phyloP scores from a whole-genome alignment of 805 yeast genomes.

The Ogataea trehalophila region DNA sequence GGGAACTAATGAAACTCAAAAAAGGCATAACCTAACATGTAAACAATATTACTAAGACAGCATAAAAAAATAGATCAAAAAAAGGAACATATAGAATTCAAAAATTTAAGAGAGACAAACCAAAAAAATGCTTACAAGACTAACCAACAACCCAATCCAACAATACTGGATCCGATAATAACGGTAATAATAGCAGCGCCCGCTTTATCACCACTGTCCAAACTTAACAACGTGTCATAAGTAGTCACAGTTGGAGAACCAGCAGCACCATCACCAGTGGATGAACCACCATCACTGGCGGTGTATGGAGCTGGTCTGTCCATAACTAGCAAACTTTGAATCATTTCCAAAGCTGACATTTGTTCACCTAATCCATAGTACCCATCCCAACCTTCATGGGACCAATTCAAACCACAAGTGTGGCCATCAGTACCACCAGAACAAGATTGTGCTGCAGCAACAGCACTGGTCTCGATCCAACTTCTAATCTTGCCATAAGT shows the following conservation, averaged over 20 bases:
- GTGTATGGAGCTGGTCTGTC: constrained; percentile 51
- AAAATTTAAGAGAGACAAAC: not conserved
- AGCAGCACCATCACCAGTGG: constrained; percentile 57
- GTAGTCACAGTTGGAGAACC: constrained; percentile 46
- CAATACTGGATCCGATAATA: constrained; percentile 38
- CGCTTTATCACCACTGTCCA: constrained; percentile 48
- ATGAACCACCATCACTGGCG: constrained; percentile 24
- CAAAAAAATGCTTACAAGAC: constrained; percentile 2
- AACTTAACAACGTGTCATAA: constrained; percentile 34
- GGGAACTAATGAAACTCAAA: too few species aligned
- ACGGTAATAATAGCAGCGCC: constrained; percentile 70
- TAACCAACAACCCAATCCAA: constrained; percentile 26
- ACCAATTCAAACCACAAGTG: constrained; percentile 76
- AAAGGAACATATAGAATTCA: not conserved
- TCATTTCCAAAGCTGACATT: constrained; percentile 65
- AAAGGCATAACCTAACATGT: too few species aligned
- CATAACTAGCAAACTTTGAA: constrained; percentile 43
- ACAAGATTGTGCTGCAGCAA: constrained; percentile 67
- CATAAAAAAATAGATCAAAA: not conserved
- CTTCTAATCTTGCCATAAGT: constrained; percentile 34
- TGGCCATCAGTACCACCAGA: constrained; percentile 70
- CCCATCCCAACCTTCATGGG: constrained; percentile 54
- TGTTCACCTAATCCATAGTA: constrained; percentile 75
- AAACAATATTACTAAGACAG: not conserved
- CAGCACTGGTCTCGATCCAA: constrained; percentile 46